phyloP scores from a whole-genome alignment of 768 basidiomycete species.

The Saitozyma sp. region DNA sequence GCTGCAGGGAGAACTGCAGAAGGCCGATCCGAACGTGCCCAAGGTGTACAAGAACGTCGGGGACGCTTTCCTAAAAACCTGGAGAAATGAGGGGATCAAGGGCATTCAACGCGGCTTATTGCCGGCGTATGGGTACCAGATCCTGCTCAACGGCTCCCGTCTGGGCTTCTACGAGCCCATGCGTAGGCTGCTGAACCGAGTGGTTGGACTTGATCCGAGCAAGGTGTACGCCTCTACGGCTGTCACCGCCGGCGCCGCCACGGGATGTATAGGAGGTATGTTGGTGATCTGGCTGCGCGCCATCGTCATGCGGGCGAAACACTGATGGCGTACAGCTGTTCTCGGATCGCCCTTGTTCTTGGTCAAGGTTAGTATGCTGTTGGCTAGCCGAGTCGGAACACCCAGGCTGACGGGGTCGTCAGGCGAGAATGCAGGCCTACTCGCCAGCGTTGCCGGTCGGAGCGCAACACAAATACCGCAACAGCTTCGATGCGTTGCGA shows the following conservation, averaged over 20 bases:
- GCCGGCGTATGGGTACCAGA: slow-evolving; percentile 93
- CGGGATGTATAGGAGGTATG: slow-evolving; percentile 86
- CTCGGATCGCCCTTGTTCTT: slow-evolving; percentile 62
- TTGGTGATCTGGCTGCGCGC: slow-evolving; percentile 2
- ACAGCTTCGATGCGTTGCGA: slow-evolving; percentile 72
- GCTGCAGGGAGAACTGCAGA: slow-evolving; percentile 90
- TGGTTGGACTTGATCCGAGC: slow-evolving; percentile 64
- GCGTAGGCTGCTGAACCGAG: slow-evolving; percentile 66
- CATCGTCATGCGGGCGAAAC: neutral
- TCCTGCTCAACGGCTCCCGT: slow-evolving; percentile 86
- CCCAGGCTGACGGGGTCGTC: no score
- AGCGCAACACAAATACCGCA: slow-evolving; percentile 88
- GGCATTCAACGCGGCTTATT: slow-evolving; percentile 91
- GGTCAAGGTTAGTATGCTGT: no score
- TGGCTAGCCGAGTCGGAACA: no score
- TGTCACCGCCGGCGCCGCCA: slow-evolving; percentile 79
- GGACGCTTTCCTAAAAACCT: slow-evolving; percentile 84
- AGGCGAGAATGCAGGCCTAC: slow-evolving; percentile 96
- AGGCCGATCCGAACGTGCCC: slow-evolving; percentile 53
- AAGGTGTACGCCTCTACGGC: slow-evolving; percentile 76
- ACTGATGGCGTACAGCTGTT: slow-evolving; percentile 28
- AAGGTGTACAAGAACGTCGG: slow-evolving; percentile 88
- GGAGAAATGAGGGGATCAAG: slow-evolving; percentile 80
- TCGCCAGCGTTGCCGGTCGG: slow-evolving; percentile 93
- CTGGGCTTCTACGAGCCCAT: slow-evolving; percentile 98